phyloP scores from a whole-genome alignment of 1,284 basidiomycete species.

The Stygiomarasmius scandens region DNA sequence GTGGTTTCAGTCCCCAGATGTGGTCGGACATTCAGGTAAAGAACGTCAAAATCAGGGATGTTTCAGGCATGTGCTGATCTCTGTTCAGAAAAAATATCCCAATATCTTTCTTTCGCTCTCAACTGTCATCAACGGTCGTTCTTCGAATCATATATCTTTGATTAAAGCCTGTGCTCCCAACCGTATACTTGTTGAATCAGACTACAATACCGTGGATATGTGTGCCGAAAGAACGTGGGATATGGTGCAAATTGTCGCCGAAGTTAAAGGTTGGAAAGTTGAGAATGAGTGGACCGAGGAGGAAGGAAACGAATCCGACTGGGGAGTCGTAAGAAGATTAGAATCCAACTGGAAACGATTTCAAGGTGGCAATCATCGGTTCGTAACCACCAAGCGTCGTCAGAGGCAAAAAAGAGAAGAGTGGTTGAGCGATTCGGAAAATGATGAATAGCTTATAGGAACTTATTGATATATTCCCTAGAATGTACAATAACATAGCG shows the following conservation, averaged over 20 bases:
- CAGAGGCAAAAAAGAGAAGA: conserved; percentile 5
- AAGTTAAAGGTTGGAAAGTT: conserved; percentile 65
- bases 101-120: conserved; percentile 83
- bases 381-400: conserved; percentile 3
- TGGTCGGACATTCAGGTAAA: conserved; percentile 69
- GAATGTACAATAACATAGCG: background rate
- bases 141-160: conserved; percentile 57
- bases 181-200: conserved; percentile 78
- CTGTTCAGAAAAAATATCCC: conserved; percentile 56
- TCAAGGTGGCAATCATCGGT: conserved; percentile 44
- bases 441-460: background rate
- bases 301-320: conserved; percentile 37
- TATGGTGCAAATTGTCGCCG: conserved; percentile 65
- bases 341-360: conserved; percentile 72
- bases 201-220: conserved; percentile 60
- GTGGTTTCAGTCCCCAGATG: conserved; percentile 69
- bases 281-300: conserved; percentile 62
- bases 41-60: background rate
- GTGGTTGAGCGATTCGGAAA: conserved; percentile 10
- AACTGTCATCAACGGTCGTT: conserved; percentile 73
- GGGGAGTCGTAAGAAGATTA: conserved; percentile 66
- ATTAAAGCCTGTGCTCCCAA: conserved; percentile 59
- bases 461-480: background rate
- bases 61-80: background rate
- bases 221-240: conserved; percentile 66